A percentile compares a stretch with the other conserved stretches of the same genome.
phyloP scores from a whole-genome alignment of 108 stramenopile genomes.

The Epithemia pelagica region DNA sequence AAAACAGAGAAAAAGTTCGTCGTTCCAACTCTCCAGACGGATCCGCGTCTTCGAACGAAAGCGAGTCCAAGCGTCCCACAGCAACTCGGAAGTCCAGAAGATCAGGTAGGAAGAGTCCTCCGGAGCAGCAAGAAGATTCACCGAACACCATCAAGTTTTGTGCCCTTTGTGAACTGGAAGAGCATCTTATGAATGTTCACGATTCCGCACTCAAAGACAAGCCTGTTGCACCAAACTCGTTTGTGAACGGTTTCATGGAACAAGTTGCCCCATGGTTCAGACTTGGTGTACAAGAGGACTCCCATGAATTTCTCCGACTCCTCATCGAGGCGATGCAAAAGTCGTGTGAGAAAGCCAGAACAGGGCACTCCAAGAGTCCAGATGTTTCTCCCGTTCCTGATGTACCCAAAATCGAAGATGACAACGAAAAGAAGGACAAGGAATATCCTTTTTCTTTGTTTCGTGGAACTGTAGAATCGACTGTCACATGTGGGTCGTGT shows the following conservation, averaged over 20 bases:
- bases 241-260: conserved; percentile 74
- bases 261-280: conserved; percentile 87
- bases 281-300: conserved; percentile 93
- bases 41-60: background rate
- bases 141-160: conserved; percentile 43
- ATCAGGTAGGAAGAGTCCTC: conserved; percentile 8
- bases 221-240: conserved; percentile 61
- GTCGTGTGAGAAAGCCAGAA: conserved; percentile 59
- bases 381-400: no score
- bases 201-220: conserved; percentile 16
- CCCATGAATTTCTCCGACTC: conserved; percentile 95
- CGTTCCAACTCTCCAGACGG: conserved; percentile 27
- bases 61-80: conserved; percentile 12
- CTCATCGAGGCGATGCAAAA: conserved; percentile 93
- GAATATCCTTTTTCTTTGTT: conserved; percentile 87
- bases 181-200: conserved; percentile 59
- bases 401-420: background rate
- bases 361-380: conserved; percentile 24
- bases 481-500: conserved; percentile 71
- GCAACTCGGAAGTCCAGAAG: conserved; percentile 16
- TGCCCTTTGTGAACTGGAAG: conserved; percentile 72
- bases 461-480: conserved; percentile 78
- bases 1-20: conserved; percentile 21
- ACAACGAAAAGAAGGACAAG: conserved; percentile 20
- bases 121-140: conserved; percentile 19